Percentiles rank a stretch among this genome's conserved stretches.
phyloP scores from a whole-genome alignment of 73 alveolate genomes.

The Paramecium sexaurelia region DNA sequence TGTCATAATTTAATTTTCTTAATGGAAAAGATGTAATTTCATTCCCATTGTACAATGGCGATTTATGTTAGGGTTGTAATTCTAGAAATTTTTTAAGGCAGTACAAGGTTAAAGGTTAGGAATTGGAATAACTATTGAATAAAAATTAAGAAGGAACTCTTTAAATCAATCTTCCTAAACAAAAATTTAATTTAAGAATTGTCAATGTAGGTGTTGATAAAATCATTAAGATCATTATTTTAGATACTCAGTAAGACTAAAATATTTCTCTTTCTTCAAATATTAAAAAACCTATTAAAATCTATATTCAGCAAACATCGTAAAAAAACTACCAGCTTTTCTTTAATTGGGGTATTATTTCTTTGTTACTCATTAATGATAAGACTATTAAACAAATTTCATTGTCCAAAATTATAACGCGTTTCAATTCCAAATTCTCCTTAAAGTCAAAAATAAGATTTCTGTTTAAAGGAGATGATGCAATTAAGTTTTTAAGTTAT shows the following conservation, averaged over 20 bases:
- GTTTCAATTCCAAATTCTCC: background rate
- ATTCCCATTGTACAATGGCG: background rate
- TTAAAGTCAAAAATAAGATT: background rate
- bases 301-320: background rate
- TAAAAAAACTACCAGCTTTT: background rate
- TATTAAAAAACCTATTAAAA: background rate
- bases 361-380: background rate
- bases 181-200: background rate
- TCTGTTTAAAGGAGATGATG: background rate
- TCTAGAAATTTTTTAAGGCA: background rate
- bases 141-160: background rate
- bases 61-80: background rate
- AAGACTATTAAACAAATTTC: background rate
- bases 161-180: background rate
- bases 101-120: background rate
- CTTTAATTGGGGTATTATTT: slow-evolving; percentile 3
- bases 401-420: background rate
- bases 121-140: background rate
- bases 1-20: background rate
- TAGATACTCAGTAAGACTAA: background rate
- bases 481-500: background rate
- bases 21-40: background rate
- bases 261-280: background rate
- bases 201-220: background rate
- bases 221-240: background rate